Percentiles rank a stretch among this genome's conserved stretches.
Conservation (phyloP, 164 flowering plant genomes). For the Vitis labrusca region DNA sequence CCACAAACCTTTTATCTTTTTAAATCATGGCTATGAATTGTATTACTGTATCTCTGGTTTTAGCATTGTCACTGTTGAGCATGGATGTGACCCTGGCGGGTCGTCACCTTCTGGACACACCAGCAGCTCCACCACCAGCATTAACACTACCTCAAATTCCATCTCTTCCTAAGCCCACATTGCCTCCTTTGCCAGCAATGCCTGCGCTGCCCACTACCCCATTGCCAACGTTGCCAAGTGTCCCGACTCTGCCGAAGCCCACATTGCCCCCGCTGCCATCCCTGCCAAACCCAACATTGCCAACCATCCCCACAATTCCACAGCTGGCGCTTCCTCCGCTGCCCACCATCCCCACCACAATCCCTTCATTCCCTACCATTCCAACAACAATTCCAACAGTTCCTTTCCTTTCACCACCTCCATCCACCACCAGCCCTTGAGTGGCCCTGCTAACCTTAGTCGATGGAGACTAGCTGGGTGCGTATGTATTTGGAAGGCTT, state of each 20-base stretch:
- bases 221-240: conserved; percentile 11
- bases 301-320: neutral
- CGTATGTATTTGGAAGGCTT: too few species aligned
- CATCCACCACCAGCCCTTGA: conserved; percentile 10
- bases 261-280: conserved; percentile 19
- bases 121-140: conserved; percentile 20
- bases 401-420: conserved; percentile 20
- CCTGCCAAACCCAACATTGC: conserved; percentile 6
- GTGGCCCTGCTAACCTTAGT: neutral
- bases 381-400: conserved; percentile 5
- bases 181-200: conserved; percentile 23
- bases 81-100: conserved; percentile 15
- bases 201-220: conserved; percentile 10
- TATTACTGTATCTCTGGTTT: conserved; percentile 5
- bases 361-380: conserved; percentile 9
- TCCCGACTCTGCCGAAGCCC: conserved; percentile 13
- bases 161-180: conserved; percentile 12
- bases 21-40: conserved; percentile 14
- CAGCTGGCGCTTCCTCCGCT: neutral
- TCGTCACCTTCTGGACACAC: conserved; percentile 25
- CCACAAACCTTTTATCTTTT: neutral
- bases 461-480: too few species aligned
- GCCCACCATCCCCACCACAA: conserved; percentile 6
- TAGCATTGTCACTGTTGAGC: conserved; percentile 14
- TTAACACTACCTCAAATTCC: conserved; percentile 11